Percentiles rank a stretch among this genome's conserved stretches.
Evolutionary conservation across 2,329 filamentous ascomycete species (phyloP).

Genomic region (Claviceps monticola): DNA sequence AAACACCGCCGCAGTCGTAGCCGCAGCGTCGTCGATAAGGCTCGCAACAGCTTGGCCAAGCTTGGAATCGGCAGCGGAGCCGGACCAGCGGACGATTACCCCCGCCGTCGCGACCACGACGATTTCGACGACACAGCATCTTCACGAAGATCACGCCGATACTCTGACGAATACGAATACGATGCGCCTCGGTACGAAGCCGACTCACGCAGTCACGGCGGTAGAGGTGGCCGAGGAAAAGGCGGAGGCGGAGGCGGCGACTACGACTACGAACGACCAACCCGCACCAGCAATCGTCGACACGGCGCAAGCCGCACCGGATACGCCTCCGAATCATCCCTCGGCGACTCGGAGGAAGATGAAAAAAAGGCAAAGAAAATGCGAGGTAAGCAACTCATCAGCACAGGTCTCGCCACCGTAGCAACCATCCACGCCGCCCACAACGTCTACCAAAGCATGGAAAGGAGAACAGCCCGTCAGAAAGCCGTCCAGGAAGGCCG

Average conservation of each 20-base stretch:
- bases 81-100: constrained; percentile 22
- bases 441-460: constrained; percentile 44
- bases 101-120: constrained; percentile 27
- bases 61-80: constrained; percentile 42
- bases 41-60: constrained; percentile 47
- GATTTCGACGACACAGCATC: constrained; percentile 28
- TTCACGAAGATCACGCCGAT: constrained; percentile 25
- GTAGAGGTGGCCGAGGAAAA: constrained; percentile 9
- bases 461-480: constrained; percentile 38
- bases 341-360: constrained; percentile 45
- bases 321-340: constrained; percentile 38
- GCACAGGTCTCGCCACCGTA: constrained; percentile 40
- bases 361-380: constrained; percentile 40
- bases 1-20: constrained; percentile 38
- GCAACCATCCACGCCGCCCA: constrained; percentile 48
- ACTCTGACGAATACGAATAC: constrained; percentile 34
- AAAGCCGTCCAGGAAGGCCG: constrained; percentile 40
- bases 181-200: constrained; percentile 23
- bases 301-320: constrained; percentile 24
- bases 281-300: constrained; percentile 24
- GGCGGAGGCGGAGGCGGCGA: constrained; percentile 25
- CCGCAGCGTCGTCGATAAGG: constrained; percentile 50
- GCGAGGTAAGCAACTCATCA: constrained; percentile 48
- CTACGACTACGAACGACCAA: constrained; percentile 33
- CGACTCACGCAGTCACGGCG: constrained; percentile 16